Percentiles rank a stretch among this genome's conserved stretches.
Evolutionary conservation across 2,329 filamentous ascomycete genomes (phyloP).

Genomic region (Hymenotorrendiella dingleyae): DNA sequence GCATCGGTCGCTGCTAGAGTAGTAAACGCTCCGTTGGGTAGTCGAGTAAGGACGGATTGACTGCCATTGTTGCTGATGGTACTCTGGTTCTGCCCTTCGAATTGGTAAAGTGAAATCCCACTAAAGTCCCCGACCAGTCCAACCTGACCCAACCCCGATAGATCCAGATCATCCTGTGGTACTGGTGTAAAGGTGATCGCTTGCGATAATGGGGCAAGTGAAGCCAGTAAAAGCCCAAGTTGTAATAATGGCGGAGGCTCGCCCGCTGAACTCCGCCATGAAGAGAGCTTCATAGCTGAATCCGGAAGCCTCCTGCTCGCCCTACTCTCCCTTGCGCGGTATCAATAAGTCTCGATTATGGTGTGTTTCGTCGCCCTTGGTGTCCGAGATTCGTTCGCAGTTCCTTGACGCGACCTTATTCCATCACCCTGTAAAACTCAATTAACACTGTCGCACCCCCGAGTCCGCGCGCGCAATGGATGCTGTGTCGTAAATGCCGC

Average conservation of each 20-base stretch:
- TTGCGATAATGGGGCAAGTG: conserved; percentile 36
- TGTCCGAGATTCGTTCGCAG: conserved; percentile 8
- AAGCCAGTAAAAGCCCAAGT: conserved; percentile 34
- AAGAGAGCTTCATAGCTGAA: conserved; percentile 29
- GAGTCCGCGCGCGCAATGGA: background rate
- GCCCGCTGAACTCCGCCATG: conserved; percentile 26
- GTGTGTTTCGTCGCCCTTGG: conserved; percentile 13
- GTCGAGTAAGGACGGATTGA: conserved; percentile 70
- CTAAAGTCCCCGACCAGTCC: conserved; percentile 86
- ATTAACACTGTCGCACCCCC: background rate
- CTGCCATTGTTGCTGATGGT: conserved; percentile 67
- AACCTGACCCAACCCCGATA: conserved; percentile 72
- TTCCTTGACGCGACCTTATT: conserved; percentile 16
- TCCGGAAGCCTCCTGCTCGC: conserved; percentile 11
- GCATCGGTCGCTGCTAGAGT: conserved; percentile 73
- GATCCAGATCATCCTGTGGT: conserved; percentile 68
- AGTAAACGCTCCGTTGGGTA: conserved; percentile 80
- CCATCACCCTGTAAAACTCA: conserved; percentile 11
- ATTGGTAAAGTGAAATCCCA: conserved; percentile 86
- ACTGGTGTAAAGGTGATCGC: conserved; percentile 56
- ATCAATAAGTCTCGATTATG: conserved; percentile 11
- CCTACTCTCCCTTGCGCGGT: conserved; percentile 9
- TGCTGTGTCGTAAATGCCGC: background rate
- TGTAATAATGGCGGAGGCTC: conserved; percentile 32
- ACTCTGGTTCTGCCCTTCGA: conserved; percentile 68